Evolutionary conservation across 805 yeast species (phyloP).

Genomic region (Wickerhamomyces bisporus): DNA sequence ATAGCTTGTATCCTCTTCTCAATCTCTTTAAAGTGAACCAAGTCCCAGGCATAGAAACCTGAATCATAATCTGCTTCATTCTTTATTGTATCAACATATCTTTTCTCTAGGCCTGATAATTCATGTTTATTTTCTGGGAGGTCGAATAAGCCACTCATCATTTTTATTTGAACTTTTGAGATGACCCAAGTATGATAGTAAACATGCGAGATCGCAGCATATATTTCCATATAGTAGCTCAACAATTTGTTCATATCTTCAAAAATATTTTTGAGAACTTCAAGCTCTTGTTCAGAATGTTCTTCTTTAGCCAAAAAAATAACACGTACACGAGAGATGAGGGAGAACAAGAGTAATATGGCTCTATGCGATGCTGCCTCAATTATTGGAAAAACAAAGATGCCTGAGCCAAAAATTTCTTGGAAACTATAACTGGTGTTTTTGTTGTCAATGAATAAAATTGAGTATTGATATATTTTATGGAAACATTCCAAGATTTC

Average conservation of each 20-base stretch:
- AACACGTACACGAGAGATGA: not conserved
- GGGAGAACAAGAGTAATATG: not conserved
- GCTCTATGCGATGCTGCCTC: not conserved
- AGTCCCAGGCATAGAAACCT: not conserved
- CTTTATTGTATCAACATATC: not conserved
- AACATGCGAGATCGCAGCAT: not conserved
- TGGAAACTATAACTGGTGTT: not conserved
- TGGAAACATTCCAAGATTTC: no score
- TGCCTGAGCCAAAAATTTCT: not conserved
- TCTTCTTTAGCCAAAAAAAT: no score
- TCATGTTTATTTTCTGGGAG: not conserved
- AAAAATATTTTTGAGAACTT: no score
- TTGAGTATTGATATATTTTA: not conserved
- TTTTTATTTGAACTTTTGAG: not conserved
- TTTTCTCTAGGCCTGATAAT: not conserved
- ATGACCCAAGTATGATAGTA: slow-evolving; percentile 1
- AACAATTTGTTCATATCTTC: not conserved
- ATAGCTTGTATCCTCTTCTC: no score
- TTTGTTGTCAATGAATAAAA: not conserved
- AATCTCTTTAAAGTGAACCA: not conserved
- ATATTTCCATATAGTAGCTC: not conserved
- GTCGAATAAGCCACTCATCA: not conserved
- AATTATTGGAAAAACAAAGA: not conserved
- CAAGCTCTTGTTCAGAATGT: no score
- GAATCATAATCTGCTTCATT: not conserved